A percentile compares a stretch with the other conserved stretches of the same genome.
Evolutionary conservation across 2,329 filamentous ascomycete genomes (phyloP).

Genomic region (Nemania sp.): DNA sequence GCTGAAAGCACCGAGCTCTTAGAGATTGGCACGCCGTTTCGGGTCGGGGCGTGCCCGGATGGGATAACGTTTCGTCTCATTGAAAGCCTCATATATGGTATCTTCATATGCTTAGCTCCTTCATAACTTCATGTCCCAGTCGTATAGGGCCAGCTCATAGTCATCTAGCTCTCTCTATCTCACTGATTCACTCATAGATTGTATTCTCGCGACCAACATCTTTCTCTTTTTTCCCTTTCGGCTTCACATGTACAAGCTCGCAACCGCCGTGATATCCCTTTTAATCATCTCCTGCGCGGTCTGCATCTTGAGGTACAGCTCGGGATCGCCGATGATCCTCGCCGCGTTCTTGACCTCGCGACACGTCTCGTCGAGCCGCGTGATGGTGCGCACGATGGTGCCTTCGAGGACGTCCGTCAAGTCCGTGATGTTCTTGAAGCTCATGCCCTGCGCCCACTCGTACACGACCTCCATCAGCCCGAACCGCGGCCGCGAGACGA

Average conservation of each 20-base stretch:
- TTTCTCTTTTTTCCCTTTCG: too few relatives aligned
- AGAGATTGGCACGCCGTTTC: too few relatives aligned
- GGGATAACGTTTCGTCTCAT: too few relatives aligned
- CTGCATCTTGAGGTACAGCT: constrained; percentile 95
- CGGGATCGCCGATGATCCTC: constrained; percentile 90
- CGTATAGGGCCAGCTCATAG: too few relatives aligned
- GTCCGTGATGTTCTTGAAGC: constrained; percentile 96
- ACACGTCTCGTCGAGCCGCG: constrained; percentile 91
- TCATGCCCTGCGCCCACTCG: constrained; percentile 97
- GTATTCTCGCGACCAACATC: too few relatives aligned
- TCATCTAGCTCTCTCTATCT: too few relatives aligned
- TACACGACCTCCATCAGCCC: constrained; percentile 97
- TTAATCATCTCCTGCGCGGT: constrained; percentile 97
- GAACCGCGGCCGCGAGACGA: constrained; percentile 83
- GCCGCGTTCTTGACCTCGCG: constrained; percentile 97
- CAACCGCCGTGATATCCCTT: constrained; percentile 89
- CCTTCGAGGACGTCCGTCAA: constrained; percentile 96
- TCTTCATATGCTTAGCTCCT: too few relatives aligned
- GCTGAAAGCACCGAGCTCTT: too few relatives aligned
- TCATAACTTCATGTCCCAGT: too few relatives aligned
- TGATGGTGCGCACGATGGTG: constrained; percentile 95
- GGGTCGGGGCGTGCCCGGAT: too few relatives aligned
- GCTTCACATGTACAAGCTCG: constrained; percentile 80
- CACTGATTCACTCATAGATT: too few relatives aligned
- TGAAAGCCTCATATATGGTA: too few relatives aligned